Percentiles rank a stretch among this genome's conserved stretches.
Conservation (phyloP, 129 eudicot genomes). For the Flaveria trinervia region DNA sequence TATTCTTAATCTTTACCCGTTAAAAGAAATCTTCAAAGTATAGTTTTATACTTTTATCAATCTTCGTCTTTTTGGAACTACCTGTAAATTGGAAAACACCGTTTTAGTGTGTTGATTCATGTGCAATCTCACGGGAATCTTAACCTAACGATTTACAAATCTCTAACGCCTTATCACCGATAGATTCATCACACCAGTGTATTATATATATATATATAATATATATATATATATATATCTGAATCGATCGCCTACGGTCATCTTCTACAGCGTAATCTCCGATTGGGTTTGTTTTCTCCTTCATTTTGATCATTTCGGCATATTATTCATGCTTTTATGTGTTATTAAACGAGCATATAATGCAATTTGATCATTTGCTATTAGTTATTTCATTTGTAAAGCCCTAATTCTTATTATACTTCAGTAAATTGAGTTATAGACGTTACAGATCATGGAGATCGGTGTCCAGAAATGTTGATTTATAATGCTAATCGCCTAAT, state of each 20-base stretch:
- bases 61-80: too few relatives aligned
- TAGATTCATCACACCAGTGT: slow-evolving; percentile 16
- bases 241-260: slow-evolving; percentile 20
- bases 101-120: not conserved
- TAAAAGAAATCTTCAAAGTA: too few relatives aligned
- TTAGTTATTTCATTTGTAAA: slow-evolving; percentile 13
- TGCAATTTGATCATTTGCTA: not conserved
- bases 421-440: slow-evolving; percentile 7
- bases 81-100: too few relatives aligned
- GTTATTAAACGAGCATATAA: slow-evolving; percentile 2
- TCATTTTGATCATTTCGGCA: slow-evolving; percentile 8
- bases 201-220: not conserved
- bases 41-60: too few relatives aligned
- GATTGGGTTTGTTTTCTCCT: slow-evolving; percentile 34
- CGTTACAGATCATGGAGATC: slow-evolving; percentile 25
- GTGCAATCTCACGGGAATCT: not conserved
- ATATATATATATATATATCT: slow-evolving; percentile 11
- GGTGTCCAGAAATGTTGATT: slow-evolving; percentile 26
- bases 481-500: not conserved
- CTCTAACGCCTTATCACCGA: slow-evolving; percentile 5
- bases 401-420: slow-evolving; percentile 33
- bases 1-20: too few relatives aligned
- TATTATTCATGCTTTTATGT: slow-evolving; percentile 15
- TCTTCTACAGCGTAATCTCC: slow-evolving; percentile 28
- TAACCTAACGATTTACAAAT: slow-evolving; percentile 9